Evolutionary conservation across 2,329 filamentous ascomycete genomes (phyloP).

Genomic region (Exophiala alcalophila): DNA sequence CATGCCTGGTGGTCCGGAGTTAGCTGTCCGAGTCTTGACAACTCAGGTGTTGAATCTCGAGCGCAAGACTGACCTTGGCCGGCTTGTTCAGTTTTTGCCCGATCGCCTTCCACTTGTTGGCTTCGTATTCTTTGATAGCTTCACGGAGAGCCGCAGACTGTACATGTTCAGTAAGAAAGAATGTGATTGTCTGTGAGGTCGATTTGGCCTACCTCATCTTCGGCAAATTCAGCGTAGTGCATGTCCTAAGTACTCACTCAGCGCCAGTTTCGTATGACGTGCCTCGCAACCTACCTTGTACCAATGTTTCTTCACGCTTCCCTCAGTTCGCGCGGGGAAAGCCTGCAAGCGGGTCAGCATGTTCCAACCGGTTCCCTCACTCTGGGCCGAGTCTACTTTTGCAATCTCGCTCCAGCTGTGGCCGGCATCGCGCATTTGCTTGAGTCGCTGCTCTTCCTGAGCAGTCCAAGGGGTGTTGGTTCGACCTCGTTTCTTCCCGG

Average conservation of each 20-base stretch:
- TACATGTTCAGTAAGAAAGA: conserved; percentile 6
- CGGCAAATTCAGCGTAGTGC: conserved; percentile 98
- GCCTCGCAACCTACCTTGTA: conserved; percentile 68
- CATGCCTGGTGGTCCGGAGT: conserved; percentile 70
- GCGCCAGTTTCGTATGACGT: conserved; percentile 11
- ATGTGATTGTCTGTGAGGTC: no score
- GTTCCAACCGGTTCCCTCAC: no score
- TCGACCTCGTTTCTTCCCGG: conserved; percentile 73
- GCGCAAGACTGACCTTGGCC: conserved; percentile 69
- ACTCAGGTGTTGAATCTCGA: not conserved
- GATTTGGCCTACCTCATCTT: conserved; percentile 84
- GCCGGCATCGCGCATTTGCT: conserved; percentile 88
- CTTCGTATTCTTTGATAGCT: conserved; percentile 97
- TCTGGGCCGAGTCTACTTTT: conserved; percentile 76
- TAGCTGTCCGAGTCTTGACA: conserved; percentile 5
- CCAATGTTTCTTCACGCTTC: conserved; percentile 99
- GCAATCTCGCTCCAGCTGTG: conserved; percentile 98
- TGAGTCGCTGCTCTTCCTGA: conserved; percentile 85
- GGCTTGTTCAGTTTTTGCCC: conserved; percentile 96
- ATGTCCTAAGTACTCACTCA: conserved; percentile 66
- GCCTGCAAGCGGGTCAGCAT: conserved; percentile 56
- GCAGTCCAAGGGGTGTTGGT: conserved; percentile 99
- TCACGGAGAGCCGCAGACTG: conserved; percentile 62
- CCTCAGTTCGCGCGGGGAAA: conserved; percentile 89
- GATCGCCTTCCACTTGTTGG: conserved; percentile 98